Conservation (phyloP, 495 filamentous ascomycete genomes). For the Penicillium coffeae region DNA sequence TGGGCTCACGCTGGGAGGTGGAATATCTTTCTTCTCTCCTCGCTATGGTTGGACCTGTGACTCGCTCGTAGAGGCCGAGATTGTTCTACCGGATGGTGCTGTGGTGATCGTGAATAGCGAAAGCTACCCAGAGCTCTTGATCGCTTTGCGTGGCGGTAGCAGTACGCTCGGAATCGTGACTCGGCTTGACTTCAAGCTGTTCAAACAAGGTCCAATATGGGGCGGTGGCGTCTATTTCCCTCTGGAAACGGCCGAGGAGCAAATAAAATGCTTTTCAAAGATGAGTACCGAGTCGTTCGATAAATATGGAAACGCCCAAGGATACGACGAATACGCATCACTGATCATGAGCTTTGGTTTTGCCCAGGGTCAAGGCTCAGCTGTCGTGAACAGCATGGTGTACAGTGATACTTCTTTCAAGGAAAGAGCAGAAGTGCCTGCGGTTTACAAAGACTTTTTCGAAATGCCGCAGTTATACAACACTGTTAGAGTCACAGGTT, state of each 20-base stretch:
- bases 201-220: not conserved
- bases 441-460: not conserved
- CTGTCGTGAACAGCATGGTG: not conserved
- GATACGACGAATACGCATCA: not conserved
- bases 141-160: not conserved
- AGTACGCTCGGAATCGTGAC: not conserved
- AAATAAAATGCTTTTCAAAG: not conserved
- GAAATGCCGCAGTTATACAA: not conserved
- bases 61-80: not conserved
- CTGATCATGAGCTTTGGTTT: not conserved
- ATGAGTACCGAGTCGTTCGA: not conserved
- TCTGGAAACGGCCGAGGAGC: not conserved
- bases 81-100: not conserved
- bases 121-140: not conserved
- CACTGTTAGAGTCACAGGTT: not conserved
- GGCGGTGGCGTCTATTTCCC: not conserved
- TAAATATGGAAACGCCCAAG: not conserved
- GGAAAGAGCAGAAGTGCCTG: not conserved
- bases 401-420: not conserved
- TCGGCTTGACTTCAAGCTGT: not conserved
- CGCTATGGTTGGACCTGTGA: conserved; percentile 51
- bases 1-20: conserved; percentile 44
- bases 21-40: conserved; percentile 37
- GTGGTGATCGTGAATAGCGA: not conserved
- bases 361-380: not conserved